A percentile compares a stretch with the other conserved stretches of the same genome.
These are phyloP conservation scores for Phytophthora hibernalis DNA, from an alignment of 352 stramenopile genomes.

Conservation along the genomic window DNA sequence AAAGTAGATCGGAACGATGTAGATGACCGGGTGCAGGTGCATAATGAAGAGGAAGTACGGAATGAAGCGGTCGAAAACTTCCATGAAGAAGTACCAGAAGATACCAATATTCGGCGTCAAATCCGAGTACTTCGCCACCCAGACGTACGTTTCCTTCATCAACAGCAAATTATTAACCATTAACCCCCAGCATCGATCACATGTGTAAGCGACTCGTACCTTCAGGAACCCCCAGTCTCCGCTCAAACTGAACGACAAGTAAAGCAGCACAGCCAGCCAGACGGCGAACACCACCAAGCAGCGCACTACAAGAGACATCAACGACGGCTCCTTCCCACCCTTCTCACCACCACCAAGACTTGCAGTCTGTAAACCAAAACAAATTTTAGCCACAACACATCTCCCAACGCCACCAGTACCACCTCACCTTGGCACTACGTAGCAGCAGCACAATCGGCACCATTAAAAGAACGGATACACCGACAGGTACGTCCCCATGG, in stretches of 20 bases:
- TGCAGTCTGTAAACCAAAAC: slow-evolving; percentile 1
- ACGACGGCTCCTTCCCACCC: neutral
- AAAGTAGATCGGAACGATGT: slow-evolving; percentile 80
- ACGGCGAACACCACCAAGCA: slow-evolving; percentile 25
- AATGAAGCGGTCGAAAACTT: slow-evolving; percentile 89
- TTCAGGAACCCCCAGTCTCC: slow-evolving; percentile 69
- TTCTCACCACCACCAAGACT: neutral
- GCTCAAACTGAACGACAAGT: slow-evolving; percentile 62
- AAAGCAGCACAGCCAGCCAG: slow-evolving; percentile 51
- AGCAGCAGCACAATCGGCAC: slow-evolving; percentile 64
- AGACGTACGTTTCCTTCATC: slow-evolving; percentile 79
- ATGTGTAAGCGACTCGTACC: slow-evolving; percentile 30
- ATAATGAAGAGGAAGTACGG: slow-evolving; percentile 86
- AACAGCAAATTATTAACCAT: slow-evolving; percentile 1
- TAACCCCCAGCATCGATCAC: neutral
- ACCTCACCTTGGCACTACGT: slow-evolving; percentile 31
- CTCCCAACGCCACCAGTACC: neutral
- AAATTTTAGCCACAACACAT: neutral
- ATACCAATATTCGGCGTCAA: slow-evolving; percentile 87
- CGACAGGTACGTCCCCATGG: slow-evolving; percentile 70
- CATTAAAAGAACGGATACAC: slow-evolving; percentile 78
- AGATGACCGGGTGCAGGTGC: slow-evolving; percentile 83
- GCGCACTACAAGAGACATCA: slow-evolving; percentile 24
- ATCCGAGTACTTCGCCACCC: slow-evolving; percentile 81
- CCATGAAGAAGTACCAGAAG: slow-evolving; percentile 92